Evolutionary conservation across 2,329 filamentous ascomycete genomes (phyloP), one percentile per base, ranked within the genome.

Genomic region (Talaromyces sp.): DNA sequence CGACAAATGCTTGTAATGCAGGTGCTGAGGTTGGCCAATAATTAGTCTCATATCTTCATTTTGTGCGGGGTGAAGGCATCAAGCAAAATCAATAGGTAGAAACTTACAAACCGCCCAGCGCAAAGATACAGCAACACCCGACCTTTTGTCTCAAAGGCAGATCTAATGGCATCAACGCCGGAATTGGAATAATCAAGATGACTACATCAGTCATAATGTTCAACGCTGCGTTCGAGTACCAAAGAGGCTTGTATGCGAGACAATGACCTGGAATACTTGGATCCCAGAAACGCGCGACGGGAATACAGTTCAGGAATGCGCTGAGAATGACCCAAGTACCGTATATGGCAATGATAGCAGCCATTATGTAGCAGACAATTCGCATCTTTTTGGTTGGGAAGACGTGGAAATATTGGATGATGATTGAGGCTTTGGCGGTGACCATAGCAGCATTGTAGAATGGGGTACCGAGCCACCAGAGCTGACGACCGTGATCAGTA

Each of bases 371-470:
- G 67, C 76, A 80, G 31, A 75, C 67, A 22, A 74, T 62, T 4
- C 79, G 74, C 68, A 76, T 77, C 39, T 67, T 68, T 7, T 67
- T 73, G 3, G 72, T 74, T 39, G 71, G 73, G 69, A 83, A 82
- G 57, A 84, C 76, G 43, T 80, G 80, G 25, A 81, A 77, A 68
- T 83, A 83, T 68, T 83, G 81, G 62, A 81, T 72, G n/a, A 84
- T 70, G 61, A 84, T 82, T 0, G 80, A 82, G 27, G 77, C 75
- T 72, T 83, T 83, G 47, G 80, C 80, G 65, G 76, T 75, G 60
- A 77, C 69, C 0, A 79, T 68, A n/a, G 74, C 70, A 35, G 73
- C 72, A 19, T 77, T 78, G 63, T 78, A 78, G 67, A 78, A 74
- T 3, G 76, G 74, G n/a, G 77, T 73, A 3, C 75, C 75, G 62